Evolutionary conservation across 495 filamentous ascomycete genomes (phyloP).

Genomic region (Tuber aestivum): DNA sequence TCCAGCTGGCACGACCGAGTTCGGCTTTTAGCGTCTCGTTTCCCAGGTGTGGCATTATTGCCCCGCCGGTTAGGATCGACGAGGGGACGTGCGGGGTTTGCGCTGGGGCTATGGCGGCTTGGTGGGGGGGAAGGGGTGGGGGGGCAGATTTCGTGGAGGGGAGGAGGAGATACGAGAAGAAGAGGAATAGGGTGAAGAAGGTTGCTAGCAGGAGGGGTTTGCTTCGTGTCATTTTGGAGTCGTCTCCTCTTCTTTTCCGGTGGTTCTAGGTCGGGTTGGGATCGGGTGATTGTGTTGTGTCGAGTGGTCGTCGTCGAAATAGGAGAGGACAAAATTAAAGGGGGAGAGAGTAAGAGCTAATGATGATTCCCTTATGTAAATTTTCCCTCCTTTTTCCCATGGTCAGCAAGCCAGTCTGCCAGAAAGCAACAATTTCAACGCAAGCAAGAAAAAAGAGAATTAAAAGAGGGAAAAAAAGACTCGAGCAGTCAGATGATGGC

Average conservation of each 20-base stretch:
- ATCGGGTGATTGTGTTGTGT: not conserved
- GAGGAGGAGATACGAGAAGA: constrained; percentile 29
- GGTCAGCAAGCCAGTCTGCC: not conserved
- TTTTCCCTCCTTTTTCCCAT: not conserved
- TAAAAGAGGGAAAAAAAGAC: not conserved
- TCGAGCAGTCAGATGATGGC: not conserved
- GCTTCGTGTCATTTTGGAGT: constrained; percentile 19
- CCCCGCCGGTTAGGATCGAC: constrained; percentile 61
- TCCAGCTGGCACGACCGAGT: constrained; percentile 32
- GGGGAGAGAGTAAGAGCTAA: not conserved
- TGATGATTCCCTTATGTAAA: not conserved
- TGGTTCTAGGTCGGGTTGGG: not conserved
- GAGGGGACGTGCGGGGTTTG: constrained; percentile 28
- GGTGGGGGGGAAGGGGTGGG: constrained; percentile 11
- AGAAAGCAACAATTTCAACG: not conserved
- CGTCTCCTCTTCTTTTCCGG: not conserved
- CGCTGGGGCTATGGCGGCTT: not conserved
- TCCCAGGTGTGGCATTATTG: constrained; percentile 81
- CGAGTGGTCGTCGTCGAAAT: not conserved
- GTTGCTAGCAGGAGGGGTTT: constrained; percentile 22
- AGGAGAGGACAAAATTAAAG: not conserved
- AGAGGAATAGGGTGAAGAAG: constrained; percentile 22
- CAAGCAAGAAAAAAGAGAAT: not conserved
- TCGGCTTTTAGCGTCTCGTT: constrained; percentile 75
- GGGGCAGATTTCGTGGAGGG: constrained; percentile 6